Base-by-base conservation (phyloP, 2,329 filamentous ascomycete genomes). In the Ophiocordyceps sinensis region DNA sequence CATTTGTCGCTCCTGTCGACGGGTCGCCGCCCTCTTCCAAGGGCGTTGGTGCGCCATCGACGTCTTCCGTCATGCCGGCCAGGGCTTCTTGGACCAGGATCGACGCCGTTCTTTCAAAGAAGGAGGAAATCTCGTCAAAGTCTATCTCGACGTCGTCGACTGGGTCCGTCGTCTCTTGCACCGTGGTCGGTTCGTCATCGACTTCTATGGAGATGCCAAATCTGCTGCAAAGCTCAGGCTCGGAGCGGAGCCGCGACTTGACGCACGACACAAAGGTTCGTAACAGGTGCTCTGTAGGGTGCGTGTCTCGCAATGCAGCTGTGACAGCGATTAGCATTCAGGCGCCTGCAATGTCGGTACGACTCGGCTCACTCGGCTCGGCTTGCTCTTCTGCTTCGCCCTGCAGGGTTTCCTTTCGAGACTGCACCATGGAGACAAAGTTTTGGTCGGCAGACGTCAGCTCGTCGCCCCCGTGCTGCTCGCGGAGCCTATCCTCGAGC, bases 401-500 rank as follows among this genome's bases (percentile, higher is more conserved):
- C 37, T 58, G 49, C 8, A 65, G 47, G 6, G 53, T 52, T 11
- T 58, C 51, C 47, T 58, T 61, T 30, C 60, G 53, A 17, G 52
- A 50, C 36, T 57, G 53, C 7, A 61, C 52, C 11, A 56, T 53
- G 5, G 53, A 49, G 9, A 63, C 46, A 26, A 65, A 56, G 9
- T 52, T 53, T 36, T 56, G 52, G 41, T 64, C 61, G 23, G 60
- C 53, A 47, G 60, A 46, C 44, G 52, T 60, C 15, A 60, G 45
- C 40, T 57, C 55, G 19, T 51, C 46, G 14, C 52, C 53, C 3
- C 53, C 53, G 38, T 58, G 57, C 29, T 59, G 51, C 17, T 51
- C 50, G 11, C 54, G 62, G 37, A 72, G 49, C 36, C 61, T 60
- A 11, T 66, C 64, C 23, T 80, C 67, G 3, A 83, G 57, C 5